Evolutionary conservation across 129 eudicot species (phyloP).

Genomic region (Centella asiatica): DNA sequence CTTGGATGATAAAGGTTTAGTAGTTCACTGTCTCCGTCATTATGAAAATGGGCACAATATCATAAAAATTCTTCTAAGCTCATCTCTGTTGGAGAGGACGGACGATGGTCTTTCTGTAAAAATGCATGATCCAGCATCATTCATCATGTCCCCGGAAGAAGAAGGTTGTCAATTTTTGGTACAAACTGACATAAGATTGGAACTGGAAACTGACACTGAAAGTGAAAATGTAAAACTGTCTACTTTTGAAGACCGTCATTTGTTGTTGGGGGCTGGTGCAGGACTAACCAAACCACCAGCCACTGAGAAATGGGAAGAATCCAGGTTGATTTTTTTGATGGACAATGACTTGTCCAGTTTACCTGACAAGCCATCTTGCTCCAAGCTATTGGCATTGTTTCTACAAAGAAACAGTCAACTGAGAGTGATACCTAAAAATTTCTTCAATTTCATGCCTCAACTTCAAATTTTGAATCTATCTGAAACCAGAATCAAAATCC

Average conservation of each 20-base stretch:
- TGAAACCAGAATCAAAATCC: slow-evolving; percentile 11
- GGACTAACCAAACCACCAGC: background rate
- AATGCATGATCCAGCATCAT: slow-evolving; percentile 10
- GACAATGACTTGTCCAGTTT: slow-evolving; percentile 2
- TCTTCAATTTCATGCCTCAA: slow-evolving; percentile 14
- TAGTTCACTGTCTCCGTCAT: background rate
- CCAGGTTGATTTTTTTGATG: slow-evolving; percentile 4
- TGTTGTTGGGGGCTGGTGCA: background rate
- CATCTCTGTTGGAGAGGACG: slow-evolving; percentile 2
- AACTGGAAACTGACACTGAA: background rate
- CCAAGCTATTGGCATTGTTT: slow-evolving; percentile 7
- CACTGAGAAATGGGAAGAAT: slow-evolving; percentile 4
- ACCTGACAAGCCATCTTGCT: background rate
- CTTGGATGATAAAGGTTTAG: background rate
- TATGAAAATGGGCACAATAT: background rate
- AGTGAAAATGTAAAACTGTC: background rate
- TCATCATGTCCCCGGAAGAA: background rate
- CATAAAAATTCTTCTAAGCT: background rate
- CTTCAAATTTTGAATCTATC: slow-evolving; percentile 18
- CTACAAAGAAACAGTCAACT: slow-evolving; percentile 16
- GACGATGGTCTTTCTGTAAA: background rate
- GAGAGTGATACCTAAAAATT: slow-evolving; percentile 8
- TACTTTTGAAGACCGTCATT: background rate
- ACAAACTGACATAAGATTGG: background rate
- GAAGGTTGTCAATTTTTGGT: slow-evolving; percentile 1